Evolutionary conservation across 208 protist species (phyloP), one percentile per base, ranked within the genome.

Genomic region (Acanthamoeba royreba): DNA sequence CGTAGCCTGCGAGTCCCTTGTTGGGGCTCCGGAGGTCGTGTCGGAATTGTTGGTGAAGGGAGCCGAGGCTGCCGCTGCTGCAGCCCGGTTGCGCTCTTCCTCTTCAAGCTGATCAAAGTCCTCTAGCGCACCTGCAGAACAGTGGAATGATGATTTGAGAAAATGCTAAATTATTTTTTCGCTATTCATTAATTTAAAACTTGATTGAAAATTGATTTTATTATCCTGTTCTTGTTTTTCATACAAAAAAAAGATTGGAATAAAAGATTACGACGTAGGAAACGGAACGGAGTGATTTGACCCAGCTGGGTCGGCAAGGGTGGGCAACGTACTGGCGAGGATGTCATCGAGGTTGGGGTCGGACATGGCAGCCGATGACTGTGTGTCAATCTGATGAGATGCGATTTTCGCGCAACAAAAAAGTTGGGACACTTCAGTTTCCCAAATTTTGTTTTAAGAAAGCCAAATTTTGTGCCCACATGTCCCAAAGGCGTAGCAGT

Each of bases 331-430:
- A 92, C 88, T 92, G 42, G 72, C 88, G 4, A 92, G 25, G 42
- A 92, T 92, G 61, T 92, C 63, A 53, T 92, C 88, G 4, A 92
- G 63, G 35, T 92, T 61, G 66, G 58, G 43, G 83, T 90, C 45
- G n/a, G 46, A 45, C 83, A 85, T 85, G 9, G 49, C 19, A 55
- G 9, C 49, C 49, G 19, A 55, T 55, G 9, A 25, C 9, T 55
- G 49, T 55, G 49, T 85, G n/a, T n/a, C n/a, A n/a, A n/a, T n/a
- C n/a, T n/a, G n/a, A n/a, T n/a, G n/a, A n/a, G n/a, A n/a, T n/a
- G n/a, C n/a, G n/a, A n/a, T n/a, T n/a, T n/a, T n/a, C n/a, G n/a
- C n/a, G n/a, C n/a, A n/a, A n/a, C n/a, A n/a, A n/a, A n/a, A n/a
- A n/a, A n/a, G n/a, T n/a, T n/a, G n/a, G n/a, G n/a, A n/a, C n/a